Evolutionary conservation across 148 eudicot species (phyloP).

Genomic region (Rhododendron simsii): DNA sequence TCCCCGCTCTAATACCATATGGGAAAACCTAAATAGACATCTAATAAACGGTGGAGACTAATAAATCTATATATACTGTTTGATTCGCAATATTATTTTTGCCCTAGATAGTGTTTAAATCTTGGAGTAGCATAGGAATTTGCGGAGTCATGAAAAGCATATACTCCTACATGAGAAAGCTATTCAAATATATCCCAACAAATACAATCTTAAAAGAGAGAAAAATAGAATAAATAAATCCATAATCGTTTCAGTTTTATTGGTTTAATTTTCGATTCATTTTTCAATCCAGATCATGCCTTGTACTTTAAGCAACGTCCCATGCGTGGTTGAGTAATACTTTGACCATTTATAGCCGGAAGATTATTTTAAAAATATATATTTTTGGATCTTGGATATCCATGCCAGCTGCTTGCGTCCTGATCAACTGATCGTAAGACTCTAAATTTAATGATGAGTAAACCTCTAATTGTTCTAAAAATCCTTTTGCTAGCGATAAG

Average conservation of each 20-base stretch:
- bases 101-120: background rate
- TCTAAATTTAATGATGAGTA: background rate
- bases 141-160: background rate
- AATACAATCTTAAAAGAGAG: background rate
- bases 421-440: background rate
- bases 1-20: no score
- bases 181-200: background rate
- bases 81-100: background rate
- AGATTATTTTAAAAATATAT: background rate
- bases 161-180: background rate
- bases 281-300: background rate
- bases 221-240: background rate
- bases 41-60: background rate
- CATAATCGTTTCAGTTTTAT: background rate
- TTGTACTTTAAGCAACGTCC: conserved; percentile 1
- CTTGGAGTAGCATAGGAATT: background rate
- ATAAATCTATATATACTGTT: background rate
- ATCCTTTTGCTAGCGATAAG: background rate
- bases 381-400: no score
- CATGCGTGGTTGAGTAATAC: background rate
- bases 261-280: background rate
- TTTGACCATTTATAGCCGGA: background rate
- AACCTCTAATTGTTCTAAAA: background rate
- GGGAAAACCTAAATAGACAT: no score
- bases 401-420: background rate